Percentiles rank a stretch among this genome's conserved stretches.
phyloP scores from a whole-genome alignment of 306 rosid species.

The cucumber (Cucumis sativus) region DNA sequence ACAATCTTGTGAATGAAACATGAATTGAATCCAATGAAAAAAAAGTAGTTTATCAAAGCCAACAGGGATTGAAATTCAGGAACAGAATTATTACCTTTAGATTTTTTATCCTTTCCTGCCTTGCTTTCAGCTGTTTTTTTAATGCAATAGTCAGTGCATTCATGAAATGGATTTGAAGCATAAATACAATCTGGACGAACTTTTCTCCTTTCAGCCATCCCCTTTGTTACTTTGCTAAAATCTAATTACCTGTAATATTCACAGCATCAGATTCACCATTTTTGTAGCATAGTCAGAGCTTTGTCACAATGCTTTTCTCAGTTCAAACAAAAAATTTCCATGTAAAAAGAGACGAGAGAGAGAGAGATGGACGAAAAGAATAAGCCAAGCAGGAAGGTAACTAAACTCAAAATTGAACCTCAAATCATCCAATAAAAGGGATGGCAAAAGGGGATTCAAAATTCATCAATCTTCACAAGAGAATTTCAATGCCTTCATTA shows the following conservation, averaged over 20 bases:
- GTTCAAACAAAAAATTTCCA: background rate
- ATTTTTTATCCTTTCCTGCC: slow-evolving; percentile 36
- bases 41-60: background rate
- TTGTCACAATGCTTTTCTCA: background rate
- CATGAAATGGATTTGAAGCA: slow-evolving; percentile 77
- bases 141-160: slow-evolving; percentile 62
- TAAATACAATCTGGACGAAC: slow-evolving; percentile 46
- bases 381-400: background rate
- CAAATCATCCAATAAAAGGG: background rate
- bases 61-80: background rate
- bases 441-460: background rate
- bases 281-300: background rate
- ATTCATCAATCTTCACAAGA: background rate
- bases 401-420: background rate
- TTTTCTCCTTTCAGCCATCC: slow-evolving; percentile 52
- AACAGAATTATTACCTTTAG: slow-evolving; percentile 23
- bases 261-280: slow-evolving; percentile 1
- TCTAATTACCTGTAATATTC: slow-evolving; percentile 11
- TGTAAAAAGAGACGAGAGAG: background rate
- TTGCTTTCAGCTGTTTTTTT: slow-evolving; percentile 53
- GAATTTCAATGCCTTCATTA: background rate
- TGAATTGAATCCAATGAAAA: background rate
- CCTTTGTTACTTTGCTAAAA: background rate
- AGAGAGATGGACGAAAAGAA: background rate
- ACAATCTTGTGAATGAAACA: background rate